Evolutionary conservation across 805 yeast species (phyloP).

Genomic region (Ogataea thermomethanolica): DNA sequence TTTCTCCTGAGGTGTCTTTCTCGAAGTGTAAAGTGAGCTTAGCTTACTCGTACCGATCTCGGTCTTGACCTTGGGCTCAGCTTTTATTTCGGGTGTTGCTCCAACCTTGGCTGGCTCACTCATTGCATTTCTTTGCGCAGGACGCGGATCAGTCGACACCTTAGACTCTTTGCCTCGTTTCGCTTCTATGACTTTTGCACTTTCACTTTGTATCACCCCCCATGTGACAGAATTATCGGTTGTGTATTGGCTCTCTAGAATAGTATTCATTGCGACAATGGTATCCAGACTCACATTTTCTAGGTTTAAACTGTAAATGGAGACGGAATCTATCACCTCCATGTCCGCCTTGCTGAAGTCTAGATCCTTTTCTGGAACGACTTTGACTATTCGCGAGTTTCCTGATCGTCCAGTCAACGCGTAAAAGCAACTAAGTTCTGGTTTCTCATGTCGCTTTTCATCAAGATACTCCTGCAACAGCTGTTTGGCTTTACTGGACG

Average conservation of each 20-base stretch:
- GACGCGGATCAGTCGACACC: constrained; percentile 7
- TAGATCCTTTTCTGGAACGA: constrained; percentile 11
- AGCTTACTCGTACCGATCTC: constrained; percentile 1
- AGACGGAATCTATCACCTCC: constrained; percentile 17
- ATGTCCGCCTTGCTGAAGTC: constrained; percentile 17
- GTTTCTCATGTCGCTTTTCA: constrained; percentile 12
- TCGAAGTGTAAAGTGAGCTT: constrained; percentile 11
- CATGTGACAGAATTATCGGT: constrained; percentile 22
- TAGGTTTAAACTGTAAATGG: constrained; percentile 24
- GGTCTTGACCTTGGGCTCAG: constrained; percentile 5
- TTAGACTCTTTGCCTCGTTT: neutral
- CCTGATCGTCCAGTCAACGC: constrained; percentile 17
- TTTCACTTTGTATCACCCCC: constrained; percentile 24
- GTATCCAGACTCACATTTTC: constrained; percentile 19
- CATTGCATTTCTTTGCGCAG: constrained; percentile 19
- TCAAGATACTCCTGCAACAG: constrained; percentile 23
- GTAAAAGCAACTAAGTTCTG: constrained; percentile 13
- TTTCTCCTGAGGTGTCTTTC: constrained; percentile 7
- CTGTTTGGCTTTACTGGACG: constrained; percentile 19
- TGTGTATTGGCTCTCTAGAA: constrained; percentile 10
- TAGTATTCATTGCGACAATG: constrained; percentile 19
- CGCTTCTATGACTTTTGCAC: constrained; percentile 9
- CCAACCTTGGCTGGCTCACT: constrained; percentile 15
- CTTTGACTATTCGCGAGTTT: constrained; percentile 12
- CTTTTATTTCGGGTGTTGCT: constrained; percentile 2